A percentile compares a stretch with the other conserved stretches of the same genome.
These are phyloP conservation scores for Citrullus amarus DNA, from an alignment of 306 rosid species.

Conservation along the genomic window DNA sequence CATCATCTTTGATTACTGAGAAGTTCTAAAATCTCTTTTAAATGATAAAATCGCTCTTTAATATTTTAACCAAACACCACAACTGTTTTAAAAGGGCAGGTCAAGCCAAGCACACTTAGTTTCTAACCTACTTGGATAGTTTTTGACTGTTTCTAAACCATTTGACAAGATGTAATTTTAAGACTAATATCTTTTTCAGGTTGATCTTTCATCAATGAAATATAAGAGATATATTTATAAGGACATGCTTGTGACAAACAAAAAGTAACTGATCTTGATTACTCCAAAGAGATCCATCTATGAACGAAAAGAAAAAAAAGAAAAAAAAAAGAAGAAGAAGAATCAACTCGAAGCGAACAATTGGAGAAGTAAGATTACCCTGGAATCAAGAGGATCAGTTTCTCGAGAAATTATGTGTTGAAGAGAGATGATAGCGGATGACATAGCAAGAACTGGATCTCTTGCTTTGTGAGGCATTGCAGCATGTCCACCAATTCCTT, in stretches of 20 bases:
- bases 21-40: background rate
- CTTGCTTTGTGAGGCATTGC: constrained; percentile 25
- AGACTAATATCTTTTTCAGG: background rate
- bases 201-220: background rate
- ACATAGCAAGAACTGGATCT: constrained; percentile 38
- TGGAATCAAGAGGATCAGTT: constrained; percentile 39
- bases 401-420: constrained; percentile 51
- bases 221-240: background rate
- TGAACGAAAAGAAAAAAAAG: background rate
- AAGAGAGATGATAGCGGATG: constrained; percentile 28
- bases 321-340: no score
- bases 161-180: background rate
- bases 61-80: background rate
- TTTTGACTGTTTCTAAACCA: background rate
- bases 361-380: constrained; percentile 13
- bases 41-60: background rate
- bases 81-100: background rate
- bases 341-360: no score
- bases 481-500: constrained; percentile 31
- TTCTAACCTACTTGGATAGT: background rate
- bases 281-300: background rate
- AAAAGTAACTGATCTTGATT: background rate
- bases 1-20: background rate
- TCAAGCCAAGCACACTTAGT: background rate
- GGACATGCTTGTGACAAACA: background rate